Conservation (phyloP, 257 asterid genomes). For the Jacaranda mimosifolia region DNA sequence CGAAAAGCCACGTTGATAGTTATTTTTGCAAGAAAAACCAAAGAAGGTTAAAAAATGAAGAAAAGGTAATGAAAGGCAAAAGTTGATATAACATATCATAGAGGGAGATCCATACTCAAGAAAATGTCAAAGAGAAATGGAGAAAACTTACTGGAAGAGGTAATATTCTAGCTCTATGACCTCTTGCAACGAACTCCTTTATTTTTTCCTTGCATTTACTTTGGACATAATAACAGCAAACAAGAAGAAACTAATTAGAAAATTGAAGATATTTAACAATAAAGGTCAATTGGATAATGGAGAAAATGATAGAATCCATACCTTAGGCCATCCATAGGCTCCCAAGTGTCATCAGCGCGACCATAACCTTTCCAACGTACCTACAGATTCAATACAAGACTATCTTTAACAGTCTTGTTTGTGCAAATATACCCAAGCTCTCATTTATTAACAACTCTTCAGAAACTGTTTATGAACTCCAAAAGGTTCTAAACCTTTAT, state of each 20-base stretch:
- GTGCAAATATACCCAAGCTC: too few relatives aligned
- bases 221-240: conserved; percentile 10
- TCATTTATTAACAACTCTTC: too few relatives aligned
- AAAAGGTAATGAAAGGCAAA: too few relatives aligned
- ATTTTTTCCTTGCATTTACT: conserved; percentile 49
- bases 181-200: conserved; percentile 46
- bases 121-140: background rate
- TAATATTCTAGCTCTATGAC: conserved; percentile 37
- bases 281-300: background rate
- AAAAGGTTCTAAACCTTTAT: too few relatives aligned
- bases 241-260: background rate
- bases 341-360: conserved; percentile 55
- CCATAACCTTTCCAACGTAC: conserved; percentile 60
- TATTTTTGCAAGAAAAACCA: background rate
- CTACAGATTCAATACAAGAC: conserved; percentile 29
- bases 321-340: conserved; percentile 57
- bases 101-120: background rate
- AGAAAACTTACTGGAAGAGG: conserved; percentile 58
- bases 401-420: too few relatives aligned
- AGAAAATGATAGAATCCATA: conserved; percentile 4
- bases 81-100: background rate
- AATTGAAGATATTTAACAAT: background rate
- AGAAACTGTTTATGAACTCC: too few relatives aligned
- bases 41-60: background rate
- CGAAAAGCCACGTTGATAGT: background rate